A percentile compares a stretch with the other conserved stretches of the same genome.
Conservation (phyloP, 176 grass and related monocot species). For the Phoenix roebelenii region DNA sequence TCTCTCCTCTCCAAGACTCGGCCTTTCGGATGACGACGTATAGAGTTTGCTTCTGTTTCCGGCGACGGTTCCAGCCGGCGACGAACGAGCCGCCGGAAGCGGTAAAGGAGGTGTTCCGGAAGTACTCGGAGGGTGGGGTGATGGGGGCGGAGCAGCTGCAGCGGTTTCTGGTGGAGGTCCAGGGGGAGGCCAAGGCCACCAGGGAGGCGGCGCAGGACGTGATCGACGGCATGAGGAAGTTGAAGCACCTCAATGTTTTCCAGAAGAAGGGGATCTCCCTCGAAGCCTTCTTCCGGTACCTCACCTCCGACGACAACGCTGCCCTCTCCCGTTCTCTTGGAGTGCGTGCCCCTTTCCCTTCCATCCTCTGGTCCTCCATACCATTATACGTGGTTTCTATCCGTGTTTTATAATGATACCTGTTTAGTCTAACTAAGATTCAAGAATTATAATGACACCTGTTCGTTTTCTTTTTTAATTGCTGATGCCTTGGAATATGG, state of each 20-base stretch:
- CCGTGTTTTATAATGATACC: too few relatives aligned
- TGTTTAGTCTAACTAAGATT: too few relatives aligned
- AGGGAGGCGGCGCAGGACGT: constrained; percentile 22
- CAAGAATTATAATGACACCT: too few relatives aligned
- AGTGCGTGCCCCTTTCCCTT: constrained; percentile 20
- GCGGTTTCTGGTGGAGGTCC: constrained; percentile 52
- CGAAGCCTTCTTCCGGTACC: constrained; percentile 52
- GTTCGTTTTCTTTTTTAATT: too few relatives aligned
- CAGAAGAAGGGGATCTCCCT: constrained; percentile 40
- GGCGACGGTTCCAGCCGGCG: constrained; percentile 40
- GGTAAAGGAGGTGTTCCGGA: constrained; percentile 35
- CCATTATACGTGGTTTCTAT: too few relatives aligned
- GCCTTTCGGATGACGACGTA: constrained; percentile 39
- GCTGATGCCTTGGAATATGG: too few relatives aligned
- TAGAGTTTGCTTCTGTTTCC: constrained; percentile 61
- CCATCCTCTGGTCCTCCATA: too few relatives aligned
- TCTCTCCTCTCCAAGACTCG: too few relatives aligned
- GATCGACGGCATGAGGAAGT: constrained; percentile 42
- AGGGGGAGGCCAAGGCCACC: constrained; percentile 19
- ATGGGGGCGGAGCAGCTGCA: constrained; percentile 43
- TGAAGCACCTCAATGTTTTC: constrained; percentile 19
- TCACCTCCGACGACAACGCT: constrained; percentile 52
- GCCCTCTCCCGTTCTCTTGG: constrained; percentile 15
- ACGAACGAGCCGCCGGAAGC: constrained; percentile 45
- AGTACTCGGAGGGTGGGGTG: constrained; percentile 31